These are phyloP conservation scores for Fusarium chaquense DNA, from an alignment of 2,329 filamentous ascomycete species.

Conservation along the genomic window DNA sequence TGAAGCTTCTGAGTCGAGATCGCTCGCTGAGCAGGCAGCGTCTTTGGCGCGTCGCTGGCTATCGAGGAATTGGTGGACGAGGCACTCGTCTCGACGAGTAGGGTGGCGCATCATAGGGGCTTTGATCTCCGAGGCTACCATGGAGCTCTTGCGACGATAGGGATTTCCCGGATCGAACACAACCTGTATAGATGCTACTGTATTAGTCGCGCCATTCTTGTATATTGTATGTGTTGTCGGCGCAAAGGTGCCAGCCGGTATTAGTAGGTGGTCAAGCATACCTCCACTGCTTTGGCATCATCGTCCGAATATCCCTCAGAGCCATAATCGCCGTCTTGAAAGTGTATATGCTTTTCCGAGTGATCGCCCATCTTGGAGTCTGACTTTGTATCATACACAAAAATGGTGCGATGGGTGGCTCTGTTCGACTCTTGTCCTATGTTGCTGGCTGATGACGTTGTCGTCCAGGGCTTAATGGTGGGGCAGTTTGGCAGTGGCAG, in stretches of 20 bases:
- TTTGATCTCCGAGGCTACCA: conserved; percentile 64
- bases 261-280: conserved; percentile 46
- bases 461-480: conserved; percentile 23
- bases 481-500: conserved; percentile 21
- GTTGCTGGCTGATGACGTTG: conserved; percentile 34
- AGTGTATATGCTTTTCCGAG: conserved; percentile 42
- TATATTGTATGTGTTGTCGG: neutral
- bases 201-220: conserved; percentile 16
- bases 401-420: conserved; percentile 1
- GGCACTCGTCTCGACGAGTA: conserved; percentile 65
- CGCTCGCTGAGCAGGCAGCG: conserved; percentile 45
- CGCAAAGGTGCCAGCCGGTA: neutral
- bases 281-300: conserved; percentile 61
- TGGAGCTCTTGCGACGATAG: conserved; percentile 74
- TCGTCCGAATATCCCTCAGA: conserved; percentile 65
- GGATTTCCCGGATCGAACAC: conserved; percentile 71
- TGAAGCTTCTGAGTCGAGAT: conserved; percentile 47
- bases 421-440: conserved; percentile 9
- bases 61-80: conserved; percentile 75
- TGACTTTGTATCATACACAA: neutral
- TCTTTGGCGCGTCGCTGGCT: conserved; percentile 59
- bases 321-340: conserved; percentile 53
- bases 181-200: conserved; percentile 57
- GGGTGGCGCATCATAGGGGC: conserved; percentile 48
- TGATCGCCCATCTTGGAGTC: conserved; percentile 36